Evolutionary conservation across 371 early-diverging fungal species (phyloP).

Genomic region (Mortierella sp.): DNA sequence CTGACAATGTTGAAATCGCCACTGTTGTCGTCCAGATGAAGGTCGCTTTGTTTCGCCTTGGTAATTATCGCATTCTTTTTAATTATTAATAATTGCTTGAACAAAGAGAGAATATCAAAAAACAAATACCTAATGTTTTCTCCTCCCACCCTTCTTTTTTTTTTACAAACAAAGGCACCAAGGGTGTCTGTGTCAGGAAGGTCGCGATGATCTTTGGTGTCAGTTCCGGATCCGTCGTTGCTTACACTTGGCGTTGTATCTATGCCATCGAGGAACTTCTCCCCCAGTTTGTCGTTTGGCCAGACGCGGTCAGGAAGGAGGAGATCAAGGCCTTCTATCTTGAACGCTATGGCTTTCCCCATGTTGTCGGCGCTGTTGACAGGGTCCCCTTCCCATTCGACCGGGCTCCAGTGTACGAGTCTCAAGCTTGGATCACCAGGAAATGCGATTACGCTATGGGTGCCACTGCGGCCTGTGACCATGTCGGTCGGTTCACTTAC

Average conservation of each 20-base stretch:
- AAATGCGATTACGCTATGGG: slow-evolving; percentile 2
- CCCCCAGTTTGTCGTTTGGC: not conserved
- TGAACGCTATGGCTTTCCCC: not conserved
- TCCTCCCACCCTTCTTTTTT: too few species aligned
- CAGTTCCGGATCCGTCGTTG: not conserved
- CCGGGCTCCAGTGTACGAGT: not conserved
- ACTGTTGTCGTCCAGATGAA: too few species aligned
- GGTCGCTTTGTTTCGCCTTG: too few species aligned
- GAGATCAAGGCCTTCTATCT: not conserved
- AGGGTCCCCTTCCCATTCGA: not conserved
- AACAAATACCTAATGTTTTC: too few species aligned
- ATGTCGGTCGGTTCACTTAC: slow-evolving; percentile 1
- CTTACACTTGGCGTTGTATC: slow-evolving; percentile 14
- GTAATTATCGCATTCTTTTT: too few species aligned
- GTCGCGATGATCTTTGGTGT: not conserved
- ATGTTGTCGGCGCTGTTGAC: not conserved
- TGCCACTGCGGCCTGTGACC: slow-evolving; percentile 6
- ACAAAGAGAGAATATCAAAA: too few species aligned
- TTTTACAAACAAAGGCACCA: too few species aligned
- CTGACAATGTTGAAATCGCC: too few species aligned
- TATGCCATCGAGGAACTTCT: not conserved
- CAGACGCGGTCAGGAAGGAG: not conserved
- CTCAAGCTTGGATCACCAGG: not conserved
- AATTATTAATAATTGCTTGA: too few species aligned
- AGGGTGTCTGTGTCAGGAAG: too few species aligned